These are phyloP conservation scores for Blastobotrys ciferrii DNA, from an alignment of 1,139 yeast species.

Conservation along the genomic window DNA sequence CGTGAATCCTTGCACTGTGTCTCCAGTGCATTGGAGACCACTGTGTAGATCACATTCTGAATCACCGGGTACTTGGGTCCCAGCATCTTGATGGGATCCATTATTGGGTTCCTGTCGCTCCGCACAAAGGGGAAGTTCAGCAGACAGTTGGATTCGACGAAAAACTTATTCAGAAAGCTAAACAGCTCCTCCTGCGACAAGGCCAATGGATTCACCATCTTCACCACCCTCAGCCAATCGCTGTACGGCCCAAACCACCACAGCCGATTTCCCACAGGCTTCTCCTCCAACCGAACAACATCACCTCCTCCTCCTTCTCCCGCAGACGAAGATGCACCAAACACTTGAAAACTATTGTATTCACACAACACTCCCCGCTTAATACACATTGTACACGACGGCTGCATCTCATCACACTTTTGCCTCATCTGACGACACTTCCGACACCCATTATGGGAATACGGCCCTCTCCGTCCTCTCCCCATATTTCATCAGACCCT, in stretches of 20 bases:
- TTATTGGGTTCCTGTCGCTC: slow-evolving; percentile 20
- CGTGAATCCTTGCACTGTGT: slow-evolving; percentile 21
- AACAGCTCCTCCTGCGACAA: slow-evolving; percentile 18
- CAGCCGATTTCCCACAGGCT: background rate
- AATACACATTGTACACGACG: slow-evolving; percentile 42
- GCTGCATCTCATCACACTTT: slow-evolving; percentile 50
- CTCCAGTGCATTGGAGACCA: slow-evolving; percentile 18
- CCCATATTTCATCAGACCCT: too few relatives aligned
- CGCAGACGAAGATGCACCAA: slow-evolving; percentile 1
- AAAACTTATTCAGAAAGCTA: slow-evolving; percentile 18
- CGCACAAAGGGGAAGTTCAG: slow-evolving; percentile 21
- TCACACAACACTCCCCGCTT: slow-evolving; percentile 37
- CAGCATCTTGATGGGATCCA: slow-evolving; percentile 16
- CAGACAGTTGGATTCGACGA: slow-evolving; percentile 21
- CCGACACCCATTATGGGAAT: slow-evolving; percentile 34
- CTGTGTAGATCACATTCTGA: slow-evolving; percentile 18
- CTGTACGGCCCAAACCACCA: slow-evolving; percentile 6
- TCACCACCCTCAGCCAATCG: background rate
- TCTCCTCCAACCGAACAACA: background rate
- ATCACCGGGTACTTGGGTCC: slow-evolving; percentile 16
- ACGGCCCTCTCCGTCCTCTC: slow-evolving; percentile 2
- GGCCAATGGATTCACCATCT: slow-evolving; percentile 13
- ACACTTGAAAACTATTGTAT: slow-evolving; percentile 20
- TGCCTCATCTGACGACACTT: slow-evolving; percentile 39
- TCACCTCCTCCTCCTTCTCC: background rate